Percentiles rank a stretch among this genome's conserved stretches.
These are phyloP conservation scores for Isabelozyma rhagii DNA, from an alignment of 805 yeast species.

Conservation along the genomic window DNA sequence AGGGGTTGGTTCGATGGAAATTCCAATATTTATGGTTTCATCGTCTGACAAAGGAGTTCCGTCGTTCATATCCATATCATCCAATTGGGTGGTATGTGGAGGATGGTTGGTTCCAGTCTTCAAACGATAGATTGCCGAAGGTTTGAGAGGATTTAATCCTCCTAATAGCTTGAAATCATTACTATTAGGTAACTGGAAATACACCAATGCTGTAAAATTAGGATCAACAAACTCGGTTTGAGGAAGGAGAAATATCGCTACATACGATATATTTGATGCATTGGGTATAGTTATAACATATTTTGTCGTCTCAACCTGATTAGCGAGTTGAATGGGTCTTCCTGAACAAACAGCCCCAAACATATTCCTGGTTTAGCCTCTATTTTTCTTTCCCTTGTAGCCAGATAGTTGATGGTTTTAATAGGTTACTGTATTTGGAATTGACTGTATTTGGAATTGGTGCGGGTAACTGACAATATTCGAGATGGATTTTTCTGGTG, in stretches of 20 bases:
- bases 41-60: constrained; percentile 21
- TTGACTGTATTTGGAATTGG: background rate
- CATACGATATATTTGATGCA: constrained; percentile 67
- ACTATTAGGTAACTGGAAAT: constrained; percentile 72
- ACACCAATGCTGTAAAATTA: constrained; percentile 76
- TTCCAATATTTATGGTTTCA: constrained; percentile 59
- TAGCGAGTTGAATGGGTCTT: constrained; percentile 54
- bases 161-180: constrained; percentile 66
- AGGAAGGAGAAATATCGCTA: constrained; percentile 84
- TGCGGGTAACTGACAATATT: background rate
- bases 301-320: constrained; percentile 66
- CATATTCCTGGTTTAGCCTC: constrained; percentile 32
- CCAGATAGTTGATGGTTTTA: background rate
- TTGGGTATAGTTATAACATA: constrained; percentile 62
- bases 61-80: constrained; percentile 53
- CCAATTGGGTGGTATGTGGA: constrained; percentile 26
- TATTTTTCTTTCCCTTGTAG: background rate
- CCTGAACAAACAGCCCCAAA: constrained; percentile 79
- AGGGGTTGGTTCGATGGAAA: constrained; percentile 79
- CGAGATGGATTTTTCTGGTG: background rate
- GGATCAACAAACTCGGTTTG: constrained; percentile 64
- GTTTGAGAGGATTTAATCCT: constrained; percentile 61
- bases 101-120: constrained; percentile 36
- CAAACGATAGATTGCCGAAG: constrained; percentile 87
- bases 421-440: background rate